phyloP scores from a whole-genome alignment of 352 stramenopile species.

The Plasmopara viticola region DNA sequence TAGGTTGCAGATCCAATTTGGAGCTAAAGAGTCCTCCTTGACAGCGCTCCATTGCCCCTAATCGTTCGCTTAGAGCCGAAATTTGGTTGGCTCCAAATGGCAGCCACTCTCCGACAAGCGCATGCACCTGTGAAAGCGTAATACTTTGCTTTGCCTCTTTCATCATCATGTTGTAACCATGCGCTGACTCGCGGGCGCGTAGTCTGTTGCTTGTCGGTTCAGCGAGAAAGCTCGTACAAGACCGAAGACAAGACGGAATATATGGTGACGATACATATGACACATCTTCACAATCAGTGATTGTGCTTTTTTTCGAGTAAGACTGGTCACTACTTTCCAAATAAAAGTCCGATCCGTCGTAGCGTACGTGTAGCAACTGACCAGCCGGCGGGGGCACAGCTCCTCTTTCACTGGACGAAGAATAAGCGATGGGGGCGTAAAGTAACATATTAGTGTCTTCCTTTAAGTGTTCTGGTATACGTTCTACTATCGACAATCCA shows the following conservation, averaged over 20 bases:
- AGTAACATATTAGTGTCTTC: conserved; percentile 48
- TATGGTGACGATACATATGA: conserved; percentile 97
- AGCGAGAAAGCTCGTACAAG: conserved; percentile 78
- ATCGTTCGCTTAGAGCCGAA: conserved; percentile 93
- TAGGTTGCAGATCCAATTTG: conserved; percentile 84
- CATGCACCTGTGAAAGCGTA: conserved; percentile 92
- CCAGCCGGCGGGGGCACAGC: conserved; percentile 3
- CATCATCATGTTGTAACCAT: conserved; percentile 84
- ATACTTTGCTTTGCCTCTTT: conserved; percentile 94
- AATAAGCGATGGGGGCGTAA: conserved; percentile 24
- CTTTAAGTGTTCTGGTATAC: conserved; percentile 80
- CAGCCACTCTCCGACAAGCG: conserved; percentile 96
- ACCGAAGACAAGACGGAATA: conserved; percentile 93
- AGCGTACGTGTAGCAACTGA: conserved; percentile 42
- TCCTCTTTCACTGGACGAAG: not conserved
- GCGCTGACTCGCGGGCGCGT: conserved; percentile 83
- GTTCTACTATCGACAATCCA: conserved; percentile 81
- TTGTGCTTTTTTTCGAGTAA: conserved; percentile 86
- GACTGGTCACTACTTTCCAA: conserved; percentile 36
- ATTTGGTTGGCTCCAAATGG: conserved; percentile 97
- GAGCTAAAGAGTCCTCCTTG: conserved; percentile 96
- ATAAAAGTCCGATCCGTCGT: conserved; percentile 71
- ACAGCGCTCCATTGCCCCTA: conserved; percentile 93
- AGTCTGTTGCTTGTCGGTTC: conserved; percentile 93
- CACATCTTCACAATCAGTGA: conserved; percentile 96